A percentile compares a stretch with the other conserved stretches of the same genome.
phyloP scores from a whole-genome alignment of 2,329 filamentous ascomycete species.

The Fusarium sp. region DNA sequence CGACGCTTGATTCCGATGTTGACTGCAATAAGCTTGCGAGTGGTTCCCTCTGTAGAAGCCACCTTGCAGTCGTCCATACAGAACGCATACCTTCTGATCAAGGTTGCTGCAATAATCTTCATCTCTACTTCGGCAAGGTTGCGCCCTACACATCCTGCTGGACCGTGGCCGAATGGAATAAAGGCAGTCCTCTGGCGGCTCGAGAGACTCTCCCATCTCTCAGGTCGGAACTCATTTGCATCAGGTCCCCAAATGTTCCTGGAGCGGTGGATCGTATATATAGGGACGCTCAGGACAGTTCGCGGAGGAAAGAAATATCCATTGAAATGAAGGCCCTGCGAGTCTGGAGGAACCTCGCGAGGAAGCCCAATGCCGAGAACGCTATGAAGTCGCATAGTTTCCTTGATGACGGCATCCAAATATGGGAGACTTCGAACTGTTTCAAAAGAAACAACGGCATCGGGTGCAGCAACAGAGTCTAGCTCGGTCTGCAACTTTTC shows the following conservation, averaged over 20 bases:
- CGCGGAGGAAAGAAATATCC: slow-evolving; percentile 10
- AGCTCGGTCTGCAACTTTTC: slow-evolving; percentile 1
- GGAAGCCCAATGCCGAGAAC: slow-evolving; percentile 9
- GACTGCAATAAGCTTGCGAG: no score
- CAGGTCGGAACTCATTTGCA: not conserved
- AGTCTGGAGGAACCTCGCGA: not conserved
- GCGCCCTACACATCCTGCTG: not conserved
- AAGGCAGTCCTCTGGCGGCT: slow-evolving; percentile 2
- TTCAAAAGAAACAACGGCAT: not conserved
- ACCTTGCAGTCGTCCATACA: no score
- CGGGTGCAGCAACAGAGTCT: not conserved
- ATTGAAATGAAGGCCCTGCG: not conserved
- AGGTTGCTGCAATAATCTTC: no score
- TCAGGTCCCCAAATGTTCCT: slow-evolving; percentile 9
- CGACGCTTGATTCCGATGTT: no score
- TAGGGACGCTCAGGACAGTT: slow-evolving; percentile 3
- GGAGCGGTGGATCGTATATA: slow-evolving; percentile 1
- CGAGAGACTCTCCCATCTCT: slow-evolving; percentile 11
- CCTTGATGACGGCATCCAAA: slow-evolving; percentile 8
- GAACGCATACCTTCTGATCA: no score
- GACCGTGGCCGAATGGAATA: slow-evolving; percentile 9
- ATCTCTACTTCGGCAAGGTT: not conserved
- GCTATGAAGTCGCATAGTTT: slow-evolving; percentile 2
- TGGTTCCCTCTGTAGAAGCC: no score
- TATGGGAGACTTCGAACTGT: slow-evolving; percentile 7